Conservation (phyloP, 2,329 filamentous ascomycete species). For the Hyphodiscus sp. region DNA sequence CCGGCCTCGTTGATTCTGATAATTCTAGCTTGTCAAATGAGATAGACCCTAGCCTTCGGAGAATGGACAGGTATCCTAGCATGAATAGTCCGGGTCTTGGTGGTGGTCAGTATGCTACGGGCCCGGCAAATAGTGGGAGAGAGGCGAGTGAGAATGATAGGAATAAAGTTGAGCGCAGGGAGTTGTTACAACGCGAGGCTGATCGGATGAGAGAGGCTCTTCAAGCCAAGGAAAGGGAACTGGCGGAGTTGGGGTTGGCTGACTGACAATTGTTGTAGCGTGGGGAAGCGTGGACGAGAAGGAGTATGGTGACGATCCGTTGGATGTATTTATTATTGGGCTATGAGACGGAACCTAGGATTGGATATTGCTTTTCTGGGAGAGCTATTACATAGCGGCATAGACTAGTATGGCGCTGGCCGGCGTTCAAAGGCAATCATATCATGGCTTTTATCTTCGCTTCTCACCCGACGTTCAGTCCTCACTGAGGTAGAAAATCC, state of each 20-base stretch:
- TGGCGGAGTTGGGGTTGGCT: conserved; percentile 22
- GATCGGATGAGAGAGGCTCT: conserved; percentile 55
- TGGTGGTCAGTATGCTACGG: conserved; percentile 14
- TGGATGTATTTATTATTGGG: too few relatives aligned
- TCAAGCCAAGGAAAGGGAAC: conserved; percentile 27
- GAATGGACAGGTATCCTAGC: conserved; percentile 4
- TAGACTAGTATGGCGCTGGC: too few relatives aligned
- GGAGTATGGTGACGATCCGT: not conserved
- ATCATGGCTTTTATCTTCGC: too few relatives aligned
- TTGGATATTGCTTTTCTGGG: too few relatives aligned
- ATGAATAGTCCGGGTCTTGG: conserved; percentile 8
- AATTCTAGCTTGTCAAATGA: not conserved
- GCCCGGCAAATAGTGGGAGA: conserved; percentile 33
- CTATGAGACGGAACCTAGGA: too few relatives aligned
- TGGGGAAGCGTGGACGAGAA: not conserved
- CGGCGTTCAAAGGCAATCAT: too few relatives aligned
- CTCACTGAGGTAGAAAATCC: too few relatives aligned
- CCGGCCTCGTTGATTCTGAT: conserved; percentile 28
- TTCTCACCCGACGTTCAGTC: too few relatives aligned
- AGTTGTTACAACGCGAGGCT: conserved; percentile 63
- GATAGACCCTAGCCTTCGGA: conserved; percentile 5
- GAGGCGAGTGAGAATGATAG: conserved; percentile 39
- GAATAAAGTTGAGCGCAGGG: conserved; percentile 54
- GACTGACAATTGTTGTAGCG: conserved; percentile 5
- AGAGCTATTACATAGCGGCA: too few relatives aligned